These are phyloP conservation scores for Auxenochlorella pyrenoidosa DNA, from an alignment of 139 green algal genomes.

Conservation along the genomic window DNA sequence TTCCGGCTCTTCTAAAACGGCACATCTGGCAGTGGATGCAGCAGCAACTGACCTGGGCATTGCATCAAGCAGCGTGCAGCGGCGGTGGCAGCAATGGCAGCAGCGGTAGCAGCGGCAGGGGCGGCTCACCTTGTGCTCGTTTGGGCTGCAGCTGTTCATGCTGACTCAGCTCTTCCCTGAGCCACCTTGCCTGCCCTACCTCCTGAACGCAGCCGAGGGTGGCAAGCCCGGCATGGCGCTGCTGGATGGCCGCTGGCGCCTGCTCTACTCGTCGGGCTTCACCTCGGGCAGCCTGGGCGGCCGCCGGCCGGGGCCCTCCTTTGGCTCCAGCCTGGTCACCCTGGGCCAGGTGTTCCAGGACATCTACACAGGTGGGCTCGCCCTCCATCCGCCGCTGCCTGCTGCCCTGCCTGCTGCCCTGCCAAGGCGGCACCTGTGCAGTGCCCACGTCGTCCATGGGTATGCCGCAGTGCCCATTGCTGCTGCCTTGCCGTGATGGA, in stretches of 20 bases:
- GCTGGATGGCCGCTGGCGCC: slow-evolving; percentile 59
- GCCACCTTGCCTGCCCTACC: not conserved
- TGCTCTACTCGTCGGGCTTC: slow-evolving; percentile 64
- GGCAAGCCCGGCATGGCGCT: slow-evolving; percentile 42
- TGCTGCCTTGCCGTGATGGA: too few species aligned
- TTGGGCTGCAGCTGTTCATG: too few species aligned
- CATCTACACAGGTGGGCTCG: slow-evolving; percentile 17
- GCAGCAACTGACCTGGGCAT: too few species aligned
- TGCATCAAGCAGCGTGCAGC: too few species aligned
- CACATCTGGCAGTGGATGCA: too few species aligned
- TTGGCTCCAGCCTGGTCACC: slow-evolving; percentile 49
- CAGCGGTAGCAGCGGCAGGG: too few species aligned
- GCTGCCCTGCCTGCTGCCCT: not conserved
- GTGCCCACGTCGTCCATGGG: too few species aligned
- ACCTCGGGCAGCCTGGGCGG: slow-evolving; percentile 63
- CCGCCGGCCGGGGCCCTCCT: slow-evolving; percentile 57
- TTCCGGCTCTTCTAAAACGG: too few species aligned
- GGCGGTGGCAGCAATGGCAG: too few species aligned
- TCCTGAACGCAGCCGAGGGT: not conserved
- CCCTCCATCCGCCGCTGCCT: not conserved
- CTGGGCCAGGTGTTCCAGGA: slow-evolving; percentile 66
- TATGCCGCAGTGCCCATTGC: too few species aligned
- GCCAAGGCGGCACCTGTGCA: too few species aligned
- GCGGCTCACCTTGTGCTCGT: too few species aligned
- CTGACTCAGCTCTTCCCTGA: not conserved